Evolutionary conservation across 805 yeast genomes (phyloP), one percentile per base, ranked within the genome.

Genomic region (Kuraishia hungarica): DNA sequence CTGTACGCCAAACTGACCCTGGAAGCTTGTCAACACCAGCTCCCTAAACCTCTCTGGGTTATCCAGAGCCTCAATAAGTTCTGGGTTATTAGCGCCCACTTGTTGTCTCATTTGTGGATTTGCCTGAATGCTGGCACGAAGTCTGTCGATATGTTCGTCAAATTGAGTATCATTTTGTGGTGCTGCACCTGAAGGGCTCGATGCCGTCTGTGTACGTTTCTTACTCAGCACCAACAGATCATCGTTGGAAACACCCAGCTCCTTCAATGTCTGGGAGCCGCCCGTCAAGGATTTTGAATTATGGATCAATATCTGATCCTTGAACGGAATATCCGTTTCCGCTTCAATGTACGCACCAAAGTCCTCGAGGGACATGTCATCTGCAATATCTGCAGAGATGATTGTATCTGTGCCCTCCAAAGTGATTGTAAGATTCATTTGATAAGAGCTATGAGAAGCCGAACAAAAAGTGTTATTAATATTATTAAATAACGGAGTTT

Each of bases 281-380:
- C 60, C 64, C 1, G 60, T 55, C 39, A 88, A 60, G 4, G 68
- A 62, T 24, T 70, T 70, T 56, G 79, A 78, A 58, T 84, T 77
- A 61, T 72, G 73, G 22, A 72, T 64, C 51, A 89, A 61, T n/a
- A 72, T 67, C 63, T 86, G 87, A 17, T 69, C 61, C 0, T 65
- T 61, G 2, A 77, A 69, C 11, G 73, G 70, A 53, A 86, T 76
- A 15, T 73, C 77, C 8, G 90, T 78, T 63, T 89, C 96, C 1
- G 86, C 82, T 57, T 84, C 86, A 10, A 91, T 64, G 59, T 86
- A 82, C 0, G 93, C 96, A 57, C 80, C 76, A 60, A 92, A 77
- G 65, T 91, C 97, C 15, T 67, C 73, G 10, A 90, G 65, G 0
- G 82, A 66, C 74, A 90, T 77, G 15, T 84, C 86, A 1, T 72